A percentile compares a stretch with the other conserved stretches of the same genome.
phyloP scores from a whole-genome alignment of 805 yeast species.

The Teunomyces gatunensis region DNA sequence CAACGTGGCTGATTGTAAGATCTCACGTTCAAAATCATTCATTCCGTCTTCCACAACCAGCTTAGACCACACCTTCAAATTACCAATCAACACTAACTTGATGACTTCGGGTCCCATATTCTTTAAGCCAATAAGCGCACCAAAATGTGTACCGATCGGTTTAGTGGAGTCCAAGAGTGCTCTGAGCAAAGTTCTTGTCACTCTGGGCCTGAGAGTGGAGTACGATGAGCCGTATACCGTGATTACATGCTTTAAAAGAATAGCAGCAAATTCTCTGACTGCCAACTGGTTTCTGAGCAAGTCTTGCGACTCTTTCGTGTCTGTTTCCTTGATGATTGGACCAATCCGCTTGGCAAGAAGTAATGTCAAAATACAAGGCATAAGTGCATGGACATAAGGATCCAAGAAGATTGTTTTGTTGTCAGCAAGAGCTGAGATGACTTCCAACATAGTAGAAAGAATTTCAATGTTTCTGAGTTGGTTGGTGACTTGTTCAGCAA shows the following conservation, averaged over 20 bases:
- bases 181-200: constrained; percentile 86
- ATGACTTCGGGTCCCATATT: constrained; percentile 87
- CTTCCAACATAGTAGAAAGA: constrained; percentile 82
- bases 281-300: constrained; percentile 44
- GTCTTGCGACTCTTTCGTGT: constrained; percentile 27
- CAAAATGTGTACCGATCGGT: constrained; percentile 88
- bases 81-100: constrained; percentile 79
- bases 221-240: constrained; percentile 79
- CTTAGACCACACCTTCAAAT: constrained; percentile 75
- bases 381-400: constrained; percentile 92
- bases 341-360: constrained; percentile 90
- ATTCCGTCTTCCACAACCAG: constrained; percentile 48
- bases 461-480: constrained; percentile 71
- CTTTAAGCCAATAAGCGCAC: constrained; percentile 81
- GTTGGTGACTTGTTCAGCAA: constrained; percentile 91
- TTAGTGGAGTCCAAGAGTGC: constrained; percentile 84
- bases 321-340: constrained; percentile 36
- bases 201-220: constrained; percentile 86
- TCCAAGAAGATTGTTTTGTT: constrained; percentile 86
- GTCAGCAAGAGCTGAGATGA: constrained; percentile 76
- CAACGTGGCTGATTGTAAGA: constrained; percentile 47
- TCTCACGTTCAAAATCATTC: constrained; percentile 43
- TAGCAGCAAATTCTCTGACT: constrained; percentile 85
- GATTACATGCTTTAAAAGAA: constrained; percentile 75
- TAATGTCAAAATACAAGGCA: constrained; percentile 94